Conservation (phyloP, 75 land plant species). For the Pinus albicaulis region DNA sequence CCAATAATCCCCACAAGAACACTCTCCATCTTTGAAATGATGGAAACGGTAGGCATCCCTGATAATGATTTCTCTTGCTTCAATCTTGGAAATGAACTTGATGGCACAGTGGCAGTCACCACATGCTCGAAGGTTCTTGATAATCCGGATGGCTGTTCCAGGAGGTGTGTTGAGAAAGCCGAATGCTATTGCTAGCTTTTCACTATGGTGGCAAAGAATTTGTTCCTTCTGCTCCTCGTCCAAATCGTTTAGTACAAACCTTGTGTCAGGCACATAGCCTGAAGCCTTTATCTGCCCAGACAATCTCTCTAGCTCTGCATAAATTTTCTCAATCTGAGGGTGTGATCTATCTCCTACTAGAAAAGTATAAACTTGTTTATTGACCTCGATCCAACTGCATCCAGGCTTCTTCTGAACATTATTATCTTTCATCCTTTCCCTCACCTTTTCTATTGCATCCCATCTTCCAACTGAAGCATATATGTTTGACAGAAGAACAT, state of each 20-base stretch:
- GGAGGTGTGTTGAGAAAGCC: background rate
- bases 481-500: background rate
- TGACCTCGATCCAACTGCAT: background rate
- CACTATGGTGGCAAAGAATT: background rate
- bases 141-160: background rate
- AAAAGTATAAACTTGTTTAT: background rate
- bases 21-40: conserved; percentile 1
- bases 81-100: background rate
- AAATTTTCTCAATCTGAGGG: background rate
- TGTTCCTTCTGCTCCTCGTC: background rate
- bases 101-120: conserved; percentile 1
- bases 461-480: background rate
- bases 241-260: background rate
- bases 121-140: background rate
- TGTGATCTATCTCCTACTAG: background rate
- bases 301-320: background rate
- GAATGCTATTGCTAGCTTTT: conserved; percentile 1
- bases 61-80: background rate
- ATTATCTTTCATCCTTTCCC: background rate
- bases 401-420: background rate
- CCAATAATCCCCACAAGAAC: background rate
- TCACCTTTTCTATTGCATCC: background rate
- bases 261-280: background rate
- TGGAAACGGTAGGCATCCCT: background rate
- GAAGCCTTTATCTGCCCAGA: background rate